Conservation (phyloP, 2,329 filamentous ascomycete species). For the Talaromyces pinophilus region DNA sequence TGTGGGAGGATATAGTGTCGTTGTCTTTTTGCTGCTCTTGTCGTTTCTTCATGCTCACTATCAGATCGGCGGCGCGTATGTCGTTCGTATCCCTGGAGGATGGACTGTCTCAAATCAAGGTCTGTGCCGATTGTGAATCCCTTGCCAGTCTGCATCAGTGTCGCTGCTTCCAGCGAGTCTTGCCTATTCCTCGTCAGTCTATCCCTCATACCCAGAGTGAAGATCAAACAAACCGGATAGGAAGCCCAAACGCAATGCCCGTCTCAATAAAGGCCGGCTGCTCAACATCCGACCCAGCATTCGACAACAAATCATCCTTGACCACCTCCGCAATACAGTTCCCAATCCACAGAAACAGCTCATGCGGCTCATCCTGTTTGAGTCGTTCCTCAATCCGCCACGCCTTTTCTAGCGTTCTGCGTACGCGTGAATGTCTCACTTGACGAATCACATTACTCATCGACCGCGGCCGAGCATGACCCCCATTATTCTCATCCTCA, state of each 20-base stretch:
- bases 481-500: not conserved
- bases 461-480: not conserved
- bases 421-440: conserved; percentile 20
- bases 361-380: conserved; percentile 23
- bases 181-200: conserved; percentile 16
- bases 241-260: conserved; percentile 23
- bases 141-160: conserved; percentile 23
- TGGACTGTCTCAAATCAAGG: conserved; percentile 22
- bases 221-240: conserved; percentile 15
- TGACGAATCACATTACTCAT: conserved; percentile 23
- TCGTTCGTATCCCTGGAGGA: conserved; percentile 22
- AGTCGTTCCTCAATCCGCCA: conserved; percentile 23
- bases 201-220: not conserved
- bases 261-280: conserved; percentile 22
- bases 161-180: conserved; percentile 23
- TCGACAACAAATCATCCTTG: conserved; percentile 23
- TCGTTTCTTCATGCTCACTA: not conserved
- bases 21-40: conserved; percentile 19
- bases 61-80: conserved; percentile 17
- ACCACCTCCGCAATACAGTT: conserved; percentile 24
- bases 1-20: conserved; percentile 19
- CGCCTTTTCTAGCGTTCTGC: conserved; percentile 21
- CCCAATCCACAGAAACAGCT: conserved; percentile 24
- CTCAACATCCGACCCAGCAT: conserved; percentile 11
- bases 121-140: conserved; percentile 23